Conservation (phyloP, 768 basidiomycete genomes). For the Cyathus striatus region DNA sequence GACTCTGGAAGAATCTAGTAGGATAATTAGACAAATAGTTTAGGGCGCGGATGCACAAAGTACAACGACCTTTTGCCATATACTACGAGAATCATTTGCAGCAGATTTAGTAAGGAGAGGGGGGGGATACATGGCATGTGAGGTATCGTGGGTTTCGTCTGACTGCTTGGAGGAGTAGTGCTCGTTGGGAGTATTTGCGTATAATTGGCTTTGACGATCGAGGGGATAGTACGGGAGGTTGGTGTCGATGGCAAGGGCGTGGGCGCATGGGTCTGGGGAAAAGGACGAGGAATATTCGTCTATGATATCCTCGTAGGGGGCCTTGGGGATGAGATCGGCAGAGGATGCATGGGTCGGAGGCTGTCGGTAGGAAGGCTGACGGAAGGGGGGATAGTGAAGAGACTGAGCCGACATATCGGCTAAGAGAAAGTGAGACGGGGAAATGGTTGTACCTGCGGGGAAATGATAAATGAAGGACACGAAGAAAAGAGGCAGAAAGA, state of each 20-base stretch:
- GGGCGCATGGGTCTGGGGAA: constrained; percentile 44
- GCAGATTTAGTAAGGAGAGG: constrained; percentile 30
- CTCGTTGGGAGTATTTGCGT: constrained; percentile 42
- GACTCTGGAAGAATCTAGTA: constrained; percentile 80
- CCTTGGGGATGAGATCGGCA: constrained; percentile 51
- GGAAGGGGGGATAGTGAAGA: constrained; percentile 1
- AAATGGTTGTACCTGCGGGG: constrained; percentile 20
- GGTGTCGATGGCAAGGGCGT: constrained; percentile 53
- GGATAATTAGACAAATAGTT: constrained; percentile 7
- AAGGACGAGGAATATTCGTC: constrained; percentile 66
- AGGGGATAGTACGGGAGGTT: constrained; percentile 18
- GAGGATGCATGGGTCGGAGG: constrained; percentile 15
- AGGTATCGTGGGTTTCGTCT: constrained; percentile 38
- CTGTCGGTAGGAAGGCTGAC: constrained; percentile 6
- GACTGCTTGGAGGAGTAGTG: constrained; percentile 39
- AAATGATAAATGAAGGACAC: constrained; percentile 13
- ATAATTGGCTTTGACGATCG: constrained; percentile 37
- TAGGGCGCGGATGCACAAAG: constrained; percentile 8
- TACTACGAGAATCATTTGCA: constrained; percentile 36
- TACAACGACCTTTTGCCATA: constrained; percentile 64
- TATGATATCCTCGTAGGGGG: constrained; percentile 68
- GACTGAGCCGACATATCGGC: constrained; percentile 18
- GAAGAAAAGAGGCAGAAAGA: constrained; percentile 13
- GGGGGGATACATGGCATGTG: constrained; percentile 38
- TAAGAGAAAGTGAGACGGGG: constrained; percentile 1